These are phyloP conservation scores for Acanthamoeba lenticulata DNA, from an alignment of 208 protist species.

Conservation along the genomic window DNA sequence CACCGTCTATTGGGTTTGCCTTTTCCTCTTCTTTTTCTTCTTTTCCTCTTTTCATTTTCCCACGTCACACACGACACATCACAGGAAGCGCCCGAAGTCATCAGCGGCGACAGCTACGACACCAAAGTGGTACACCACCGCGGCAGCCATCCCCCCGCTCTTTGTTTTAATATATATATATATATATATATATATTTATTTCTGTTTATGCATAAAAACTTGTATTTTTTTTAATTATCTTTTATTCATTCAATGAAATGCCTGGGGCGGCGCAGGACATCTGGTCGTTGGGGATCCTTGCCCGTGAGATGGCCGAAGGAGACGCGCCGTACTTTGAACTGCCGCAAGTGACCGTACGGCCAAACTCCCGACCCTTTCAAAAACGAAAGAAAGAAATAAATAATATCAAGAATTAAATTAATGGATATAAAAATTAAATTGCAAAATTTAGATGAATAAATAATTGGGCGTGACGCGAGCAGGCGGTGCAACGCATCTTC, in stretches of 20 bases:
- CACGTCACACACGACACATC: no score
- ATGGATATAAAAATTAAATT: no score
- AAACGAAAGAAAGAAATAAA: no score
- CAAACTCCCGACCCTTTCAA: no score
- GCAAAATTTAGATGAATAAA: no score
- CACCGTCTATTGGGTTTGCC: neutral
- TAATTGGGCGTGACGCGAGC: no score
- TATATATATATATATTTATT: neutral
- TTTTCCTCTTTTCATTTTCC: neutral
- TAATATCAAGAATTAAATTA: no score
- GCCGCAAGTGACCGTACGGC: conserved; percentile 81
- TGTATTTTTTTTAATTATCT: neutral
- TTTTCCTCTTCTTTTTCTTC: neutral
- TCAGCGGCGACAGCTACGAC: conserved; percentile 83
- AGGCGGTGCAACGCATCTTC: conserved; percentile 56
- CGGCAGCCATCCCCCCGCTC: no score
- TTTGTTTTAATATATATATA: no score
- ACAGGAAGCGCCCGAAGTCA: conserved; percentile 75
- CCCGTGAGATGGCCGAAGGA: conserved; percentile 81
- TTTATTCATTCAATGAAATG: neutral
- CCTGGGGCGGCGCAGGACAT: conserved; percentile 73
- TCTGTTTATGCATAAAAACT: neutral
- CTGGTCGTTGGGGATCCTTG: conserved; percentile 86
- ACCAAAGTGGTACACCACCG: conserved; percentile 70
- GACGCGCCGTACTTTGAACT: conserved; percentile 85